Evolutionary conservation across 768 basidiomycete species (phyloP).

Genomic region (Calocera cornea): DNA sequence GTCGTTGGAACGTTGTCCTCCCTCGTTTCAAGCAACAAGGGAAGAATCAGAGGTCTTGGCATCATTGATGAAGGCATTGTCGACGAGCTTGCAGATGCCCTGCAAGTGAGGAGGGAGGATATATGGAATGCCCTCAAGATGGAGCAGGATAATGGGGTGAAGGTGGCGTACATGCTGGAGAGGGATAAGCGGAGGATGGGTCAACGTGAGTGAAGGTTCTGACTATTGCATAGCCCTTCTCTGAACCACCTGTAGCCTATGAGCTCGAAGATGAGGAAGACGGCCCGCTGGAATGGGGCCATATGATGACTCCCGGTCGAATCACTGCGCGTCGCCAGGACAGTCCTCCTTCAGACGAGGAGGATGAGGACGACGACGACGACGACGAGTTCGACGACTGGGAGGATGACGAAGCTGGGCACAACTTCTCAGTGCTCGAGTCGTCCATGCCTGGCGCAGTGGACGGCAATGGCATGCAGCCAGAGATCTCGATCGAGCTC

Average conservation of each 20-base stretch:
- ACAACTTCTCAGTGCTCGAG: conserved; percentile 77
- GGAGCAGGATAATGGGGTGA: conserved; percentile 83
- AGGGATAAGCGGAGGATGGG: conserved; percentile 76
- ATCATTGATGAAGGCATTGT: conserved; percentile 86
- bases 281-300: not conserved
- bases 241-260: conserved; percentile 8
- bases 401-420: conserved; percentile 37
- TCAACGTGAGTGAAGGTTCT: conserved; percentile 21
- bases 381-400: conserved; percentile 25
- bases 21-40: conserved; percentile 47
- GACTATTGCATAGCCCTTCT: not conserved
- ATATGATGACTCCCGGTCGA: not conserved
- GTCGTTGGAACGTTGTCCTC: conserved; percentile 61
- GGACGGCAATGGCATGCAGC: conserved; percentile 17
- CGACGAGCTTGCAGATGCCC: conserved; percentile 57
- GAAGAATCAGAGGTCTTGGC: conserved; percentile 76
- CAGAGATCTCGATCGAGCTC: conserved; percentile 7
- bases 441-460: conserved; percentile 55
- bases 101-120: conserved; percentile 67
- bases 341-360: conserved; percentile 22
- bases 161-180: conserved; percentile 89
- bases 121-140: conserved; percentile 74
- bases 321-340: not conserved
- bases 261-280: conserved; percentile 14
- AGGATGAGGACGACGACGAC: conserved; percentile 43